Base-by-base conservation (phyloP, 345 rosid species). In the Punica granatum region DNA sequence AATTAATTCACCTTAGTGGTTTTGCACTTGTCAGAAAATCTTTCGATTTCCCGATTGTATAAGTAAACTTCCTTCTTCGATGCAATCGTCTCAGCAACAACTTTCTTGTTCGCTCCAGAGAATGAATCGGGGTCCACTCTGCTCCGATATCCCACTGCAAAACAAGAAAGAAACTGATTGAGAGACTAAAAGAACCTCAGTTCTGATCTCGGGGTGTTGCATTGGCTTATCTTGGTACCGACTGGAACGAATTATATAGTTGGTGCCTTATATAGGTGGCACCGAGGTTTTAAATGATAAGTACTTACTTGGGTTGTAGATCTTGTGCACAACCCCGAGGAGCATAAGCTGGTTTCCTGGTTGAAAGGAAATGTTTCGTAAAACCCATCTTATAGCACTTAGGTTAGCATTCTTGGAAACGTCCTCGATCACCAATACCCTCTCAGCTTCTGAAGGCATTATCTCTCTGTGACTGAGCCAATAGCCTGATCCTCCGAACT, bases 241-340 rank as follows among this genome's bases (percentile, higher is more conserved):
- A n/a, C n/a, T n/a, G n/a, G n/a, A n/a, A n/a, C n/a, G n/a, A n/a
- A n/a, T n/a, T n/a, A n/a, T n/a, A n/a, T n/a, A n/a, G n/a, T n/a
- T n/a, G n/a, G n/a, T n/a, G n/a, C n/a, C n/a, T n/a, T n/a, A n/a
- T n/a, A n/a, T n/a, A n/a, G n/a, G n/a, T n/a, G n/a, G n/a, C n/a
- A n/a, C 41, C 11, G 41, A 37, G 11, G 6, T 37, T 37, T 37
- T 37, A 37, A 37, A 4, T 37, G 6, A 37, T 5, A 4, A 37
- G 41, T 37, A 5, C 86, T 60, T 81, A 78, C 85, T 81, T 65
- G 92, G 92, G 68, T 71, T 87, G 80, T 63, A 76, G 81, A 85
- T 76, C 83, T 83, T 86, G 76, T 77, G 88, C 69, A 87, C 76
- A 69, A 81, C 73, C 54, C 75, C 82, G 1, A 78, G 60, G n/a